Base-by-base conservation (phyloP, 331 rosid genomes). In the Quercus phellos region DNA sequence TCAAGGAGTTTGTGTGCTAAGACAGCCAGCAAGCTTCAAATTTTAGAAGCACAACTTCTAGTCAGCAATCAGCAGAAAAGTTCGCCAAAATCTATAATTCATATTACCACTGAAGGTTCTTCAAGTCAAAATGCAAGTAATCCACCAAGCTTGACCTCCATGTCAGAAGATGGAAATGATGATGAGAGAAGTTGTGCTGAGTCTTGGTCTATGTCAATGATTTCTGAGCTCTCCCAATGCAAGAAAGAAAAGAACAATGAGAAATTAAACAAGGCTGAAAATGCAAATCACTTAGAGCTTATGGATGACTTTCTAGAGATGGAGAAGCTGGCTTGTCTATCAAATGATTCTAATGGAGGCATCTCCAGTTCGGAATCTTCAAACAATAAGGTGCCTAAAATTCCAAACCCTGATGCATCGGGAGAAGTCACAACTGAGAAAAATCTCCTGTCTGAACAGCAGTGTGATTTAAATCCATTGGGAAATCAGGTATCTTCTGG, bases 231-330 rank as follows among this genome's bases (percentile, higher is more conserved):
- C 66, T 81, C 96, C 73, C 96, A 86, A 51, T 68, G 77, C 73
- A 85, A 84, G 75, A 89, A 84, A 67, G 96, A 91, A 73, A 92
- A 85, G 74, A 84, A 73, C 74, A 81, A 77, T 29, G 96, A 85
- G 74, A 88, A 88, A 60, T 78, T 89, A 53, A 86, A 76, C 84
- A 88, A 83, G 81, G 83, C 92, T 32, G 94, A 91, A 82, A 86
- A 84, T 76, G 83, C 86, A 73, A 91, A 74, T 51, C 89, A 84
- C 81, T 89, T 95, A 88, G 96, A 89, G 56, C 96, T 95, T 64
- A 95, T 95, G 99, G 98, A 95, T 68, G 99, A 95, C 88, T 95
- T 95, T 87, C 87, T 95, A 81, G 99, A 95, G 89, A 96, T 95
- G 84, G 99, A 95, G 83, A 95, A 95, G 77, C 83, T 95, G 86